Base-by-base conservation (phyloP, 805 yeast genomes). In the Lachancea sp. region DNA sequence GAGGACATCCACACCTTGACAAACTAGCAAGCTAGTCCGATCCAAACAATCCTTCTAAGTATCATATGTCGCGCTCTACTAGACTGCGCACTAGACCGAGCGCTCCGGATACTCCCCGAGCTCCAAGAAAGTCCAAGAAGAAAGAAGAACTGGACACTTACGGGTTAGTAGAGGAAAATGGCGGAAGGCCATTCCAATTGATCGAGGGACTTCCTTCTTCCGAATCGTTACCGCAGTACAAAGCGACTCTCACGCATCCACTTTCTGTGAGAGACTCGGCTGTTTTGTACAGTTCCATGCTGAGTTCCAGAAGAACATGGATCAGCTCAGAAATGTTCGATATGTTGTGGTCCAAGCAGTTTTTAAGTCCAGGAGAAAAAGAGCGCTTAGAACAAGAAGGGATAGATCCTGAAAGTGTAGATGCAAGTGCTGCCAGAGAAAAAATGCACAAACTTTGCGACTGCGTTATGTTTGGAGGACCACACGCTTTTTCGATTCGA, bases 361-460 rank as follows among this genome's bases (percentile, higher is more conserved):
- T 72, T 69, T 42, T 72, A 61, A 44, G 63, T 65, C 44, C 51
- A 66, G 35, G 74, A 67, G 55, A 65, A 22, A 48, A 38, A 26
- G 48, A 44, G 25, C 40, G 44, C 10, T 30, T 48, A 13, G 38
- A 31, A 22, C 42, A 48, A 22, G 50, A 48, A 19, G 50, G 50
- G 9, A 39, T 48, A 7, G 50, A 48, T 30, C 50, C 50, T 3
- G 50, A 48, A 11, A 41, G 47, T 17, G 45, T 48, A 10, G 50
- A 48, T 31, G 48, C 44, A 5, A 44, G 48, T 38, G 50, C 50
- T 59, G 82, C 85, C 3, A 70, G 95, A 55, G 97, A 91, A 51
- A 81, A 81, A 45, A 89, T 90, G 96, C 82, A 88, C 48, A 89
- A 88, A 59, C 68, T 93, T 46, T 79, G 91, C 53, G 96, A 90